phyloP scores from a whole-genome alignment of 1,284 basidiomycete genomes.

The Schizophyllum commune region DNA sequence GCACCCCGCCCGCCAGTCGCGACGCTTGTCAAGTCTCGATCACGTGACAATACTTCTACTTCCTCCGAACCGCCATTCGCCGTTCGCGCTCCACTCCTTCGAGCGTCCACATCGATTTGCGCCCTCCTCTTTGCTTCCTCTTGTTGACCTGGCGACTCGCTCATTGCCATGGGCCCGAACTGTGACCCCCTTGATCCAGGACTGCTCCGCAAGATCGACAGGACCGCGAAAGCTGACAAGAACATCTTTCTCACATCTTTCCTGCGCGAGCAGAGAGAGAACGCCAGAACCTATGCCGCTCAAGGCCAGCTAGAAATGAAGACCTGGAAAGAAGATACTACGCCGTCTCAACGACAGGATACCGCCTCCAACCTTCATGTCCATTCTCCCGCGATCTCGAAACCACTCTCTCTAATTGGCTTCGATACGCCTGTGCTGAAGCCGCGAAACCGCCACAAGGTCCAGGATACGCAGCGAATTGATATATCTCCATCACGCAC shows the following conservation, averaged over 20 bases:
- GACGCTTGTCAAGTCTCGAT: too few species aligned
- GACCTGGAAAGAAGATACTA: background rate
- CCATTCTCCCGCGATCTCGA: background rate
- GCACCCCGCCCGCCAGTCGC: too few species aligned
- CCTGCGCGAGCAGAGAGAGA: background rate
- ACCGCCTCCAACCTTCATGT: background rate
- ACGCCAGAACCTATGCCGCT: background rate
- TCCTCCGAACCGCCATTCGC: too few species aligned
- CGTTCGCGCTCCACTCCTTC: too few species aligned
- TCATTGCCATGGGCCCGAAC: background rate
- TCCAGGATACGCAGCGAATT: background rate
- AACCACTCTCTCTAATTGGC: background rate
- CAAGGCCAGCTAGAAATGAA: background rate
- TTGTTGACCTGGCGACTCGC: background rate
- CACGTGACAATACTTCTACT: too few species aligned
- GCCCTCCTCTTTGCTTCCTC: too few species aligned
- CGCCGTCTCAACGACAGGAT: background rate
- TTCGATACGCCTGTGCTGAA: background rate
- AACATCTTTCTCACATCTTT: background rate
- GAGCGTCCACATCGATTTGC: too few species aligned
- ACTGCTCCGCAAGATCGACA: background rate
- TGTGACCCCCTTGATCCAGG: background rate
- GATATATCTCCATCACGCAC: background rate
- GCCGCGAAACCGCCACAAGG: background rate
- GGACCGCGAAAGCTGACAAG: background rate